Base-by-base conservation (phyloP, 371 early-diverging fungal genomes). In the Nematocida sp. region DNA sequence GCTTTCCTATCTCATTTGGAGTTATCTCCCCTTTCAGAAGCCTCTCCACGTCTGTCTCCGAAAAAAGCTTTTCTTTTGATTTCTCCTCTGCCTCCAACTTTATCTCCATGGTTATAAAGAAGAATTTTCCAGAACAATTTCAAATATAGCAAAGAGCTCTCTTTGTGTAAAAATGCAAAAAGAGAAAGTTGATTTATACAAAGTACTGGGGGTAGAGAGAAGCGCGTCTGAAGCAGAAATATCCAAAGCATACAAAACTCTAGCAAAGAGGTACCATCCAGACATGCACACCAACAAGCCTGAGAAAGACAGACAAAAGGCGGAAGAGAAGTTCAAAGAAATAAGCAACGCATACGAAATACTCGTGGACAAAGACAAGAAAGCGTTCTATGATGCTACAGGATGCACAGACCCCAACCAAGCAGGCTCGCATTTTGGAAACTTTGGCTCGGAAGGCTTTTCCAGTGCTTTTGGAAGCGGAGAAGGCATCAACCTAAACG, bases 191-290 rank as follows among this genome's bases (percentile, higher is more conserved):
- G 56, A 80, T 53, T 76, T 77, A 40, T 82, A 80, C 43, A 43
- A 60, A 37, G 86, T 95, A 13, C 83, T 98, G n/a, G 89, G 89
- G 0, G 79, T 95, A 31, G 85, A 86, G 13, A 91, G 89, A 82
- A 79, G 82, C 13, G 91, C 91, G 38, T 83, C 87, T 0, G 91
- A 91, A 15, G 82, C 80, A 4, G 91, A 95, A 63, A 90, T 98
- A 67, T 94, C 93, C 81, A 91, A 91, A 80, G 90, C 96, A 19
- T 98, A 93, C 82, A 86, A 92, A 78, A 93, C 91, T 87, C 80
- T 93, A 41, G 94, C 95, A 27, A 86, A 91, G 64, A 88, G 88
- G 74, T 91, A 89, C 83, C 97, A 97, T 81, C 83, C 95, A 91
- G 52, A 94, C 81, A 95, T 92, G 81, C 86, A 88, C 76, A 84